phyloP scores from a whole-genome alignment of 257 asterid genomes.

The Perilla frutescens region DNA sequence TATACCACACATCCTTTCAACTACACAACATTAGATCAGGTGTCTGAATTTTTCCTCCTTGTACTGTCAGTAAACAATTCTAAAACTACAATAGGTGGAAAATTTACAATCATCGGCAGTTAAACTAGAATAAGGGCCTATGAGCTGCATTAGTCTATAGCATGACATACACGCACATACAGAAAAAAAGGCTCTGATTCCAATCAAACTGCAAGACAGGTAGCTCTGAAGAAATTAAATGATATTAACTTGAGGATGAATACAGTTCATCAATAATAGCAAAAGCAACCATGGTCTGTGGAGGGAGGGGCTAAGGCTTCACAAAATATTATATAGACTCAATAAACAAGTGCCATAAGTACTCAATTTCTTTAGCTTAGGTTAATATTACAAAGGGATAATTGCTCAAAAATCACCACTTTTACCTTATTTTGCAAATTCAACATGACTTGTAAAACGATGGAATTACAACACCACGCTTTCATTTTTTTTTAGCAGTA shows the following conservation, averaged over 20 bases:
- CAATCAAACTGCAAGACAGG: background rate
- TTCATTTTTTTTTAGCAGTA: no score
- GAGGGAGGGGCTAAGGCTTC: background rate
- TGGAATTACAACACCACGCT: no score
- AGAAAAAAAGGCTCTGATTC: background rate
- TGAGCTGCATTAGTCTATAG: constrained; percentile 10
- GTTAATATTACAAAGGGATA: background rate
- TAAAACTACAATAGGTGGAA: background rate
- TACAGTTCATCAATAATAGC: background rate
- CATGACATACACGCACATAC: no score
- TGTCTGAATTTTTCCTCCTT: background rate
- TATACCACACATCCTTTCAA: background rate
- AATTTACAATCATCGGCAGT: constrained; percentile 4
- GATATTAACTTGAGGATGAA: background rate
- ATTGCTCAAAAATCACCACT: no score
- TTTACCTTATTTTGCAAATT: no score
- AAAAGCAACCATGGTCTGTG: background rate
- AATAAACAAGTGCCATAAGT: background rate
- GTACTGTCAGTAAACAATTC: background rate
- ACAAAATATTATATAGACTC: background rate
- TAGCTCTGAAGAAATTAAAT: background rate
- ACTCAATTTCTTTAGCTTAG: background rate
- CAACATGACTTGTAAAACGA: no score
- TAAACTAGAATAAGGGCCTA: background rate
- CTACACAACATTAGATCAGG: background rate